Evolutionary conservation across 176 grass and related monocot genomes (phyloP).

Genomic region (Panicum miliaceum): DNA sequence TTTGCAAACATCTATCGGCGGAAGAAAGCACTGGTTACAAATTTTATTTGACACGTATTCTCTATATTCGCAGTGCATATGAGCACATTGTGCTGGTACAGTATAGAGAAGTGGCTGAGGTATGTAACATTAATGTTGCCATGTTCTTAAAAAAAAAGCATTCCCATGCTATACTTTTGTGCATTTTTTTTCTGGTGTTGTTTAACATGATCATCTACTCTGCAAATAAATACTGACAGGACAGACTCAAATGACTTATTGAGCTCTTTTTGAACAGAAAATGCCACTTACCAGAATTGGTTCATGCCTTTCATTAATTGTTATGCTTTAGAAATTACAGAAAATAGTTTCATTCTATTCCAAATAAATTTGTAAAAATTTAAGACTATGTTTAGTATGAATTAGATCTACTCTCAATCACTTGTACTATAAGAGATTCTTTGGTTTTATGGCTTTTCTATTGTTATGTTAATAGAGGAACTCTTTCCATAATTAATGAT

Average conservation of each 20-base stretch:
- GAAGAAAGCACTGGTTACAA: slow-evolving; percentile 2
- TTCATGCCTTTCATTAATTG: background rate
- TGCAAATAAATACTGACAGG: slow-evolving; percentile 23
- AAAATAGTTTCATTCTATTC: slow-evolving; percentile 26
- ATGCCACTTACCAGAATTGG: background rate
- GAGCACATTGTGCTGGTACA: slow-evolving; percentile 97
- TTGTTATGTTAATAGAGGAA: slow-evolving; percentile 13
- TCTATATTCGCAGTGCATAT: slow-evolving; percentile 70
- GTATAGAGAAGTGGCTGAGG: slow-evolving; percentile 90
- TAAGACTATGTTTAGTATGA: slow-evolving; percentile 17
- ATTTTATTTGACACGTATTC: slow-evolving; percentile 24
- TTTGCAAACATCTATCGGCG: slow-evolving; percentile 29
- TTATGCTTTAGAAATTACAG: background rate
- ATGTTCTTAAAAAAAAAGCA: background rate
- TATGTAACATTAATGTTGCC: slow-evolving; percentile 49
- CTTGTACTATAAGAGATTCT: background rate
- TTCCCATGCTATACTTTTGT: slow-evolving; percentile 33
- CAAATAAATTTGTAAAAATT: slow-evolving; percentile 31
- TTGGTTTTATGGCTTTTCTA: background rate
- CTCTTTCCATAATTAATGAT: slow-evolving; percentile 11
- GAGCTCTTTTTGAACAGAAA: background rate
- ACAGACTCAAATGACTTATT: slow-evolving; percentile 12
- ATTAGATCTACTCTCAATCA: slow-evolving; percentile 9
- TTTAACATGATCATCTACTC: slow-evolving; percentile 19
- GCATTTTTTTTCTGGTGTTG: slow-evolving; percentile 24